Base-by-base conservation (phyloP, 257 asterid genomes). In the Penstemon davidsonii region DNA sequence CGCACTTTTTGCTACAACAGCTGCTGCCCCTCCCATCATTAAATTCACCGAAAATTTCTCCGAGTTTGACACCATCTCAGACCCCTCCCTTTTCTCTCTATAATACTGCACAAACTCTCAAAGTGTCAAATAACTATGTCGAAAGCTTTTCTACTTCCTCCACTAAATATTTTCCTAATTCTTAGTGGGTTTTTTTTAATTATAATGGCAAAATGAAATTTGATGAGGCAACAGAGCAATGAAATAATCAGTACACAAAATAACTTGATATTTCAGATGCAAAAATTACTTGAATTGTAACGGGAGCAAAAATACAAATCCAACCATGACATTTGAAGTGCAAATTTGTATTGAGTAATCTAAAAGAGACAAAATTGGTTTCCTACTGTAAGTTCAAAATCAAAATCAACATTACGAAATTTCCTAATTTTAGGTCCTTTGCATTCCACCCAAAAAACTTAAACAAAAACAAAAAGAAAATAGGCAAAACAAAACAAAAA, bases 11-110 rank as follows among this genome's bases (percentile, higher is more conserved):
- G 97, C 84, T n/a, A 83, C 60, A 68, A 86, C 62, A 38, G 95
- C 98, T 54, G 96, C 94, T 10, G 87, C 68, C 65, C 97, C 98
- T 55, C 88, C 98, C 85, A 92, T 87, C 19, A 88, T 38, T 62
- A 92, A 92, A 78, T 92, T 87, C 13, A 78, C 82, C 0, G 92
- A 88, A 73, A 92, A 92, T 45, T 68, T 90, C 79, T 92, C 95
- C 4, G 88, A 64, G 12, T 69, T 57, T 19, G 75, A 79, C 51
- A 69, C 86, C 98, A 90, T 92, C 76, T 61, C 73, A 55, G 75
- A 61, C 62, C 72, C 75, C 68, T 69, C 68, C 76, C 81, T 80
- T 77, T 83, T 60, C 74, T 69, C 81, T 75, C 73, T 46, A 51
- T 38, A 73, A 42, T 63, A 75, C 91, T 82, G 83, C 71, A 64